These are phyloP conservation scores for Lachancea thermotolerans DNA, from an alignment of 805 yeast genomes.

Conservation along the genomic window DNA sequence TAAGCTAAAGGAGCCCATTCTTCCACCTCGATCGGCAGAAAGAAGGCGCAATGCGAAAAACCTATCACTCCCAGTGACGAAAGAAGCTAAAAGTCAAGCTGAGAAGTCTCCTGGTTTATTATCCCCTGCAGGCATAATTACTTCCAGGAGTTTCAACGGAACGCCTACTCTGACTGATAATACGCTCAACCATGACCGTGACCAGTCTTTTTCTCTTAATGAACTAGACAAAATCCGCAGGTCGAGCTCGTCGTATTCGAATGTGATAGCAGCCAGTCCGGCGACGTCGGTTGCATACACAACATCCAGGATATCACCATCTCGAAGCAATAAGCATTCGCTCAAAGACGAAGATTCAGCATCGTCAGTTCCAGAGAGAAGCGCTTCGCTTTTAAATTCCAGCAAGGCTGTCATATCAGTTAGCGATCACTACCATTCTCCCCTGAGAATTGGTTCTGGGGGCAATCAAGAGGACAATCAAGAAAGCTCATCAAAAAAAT, in stretches of 20 bases:
- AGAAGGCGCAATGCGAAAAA: slow-evolving; percentile 24
- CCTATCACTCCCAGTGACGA: slow-evolving; percentile 7
- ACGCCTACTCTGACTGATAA: background rate
- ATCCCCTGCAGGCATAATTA: slow-evolving; percentile 1
- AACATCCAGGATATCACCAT: slow-evolving; percentile 32
- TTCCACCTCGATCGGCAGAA: slow-evolving; percentile 38
- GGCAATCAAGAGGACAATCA: slow-evolving; percentile 4
- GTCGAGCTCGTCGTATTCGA: slow-evolving; percentile 6
- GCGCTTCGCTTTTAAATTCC: background rate
- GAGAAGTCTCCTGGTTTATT: background rate
- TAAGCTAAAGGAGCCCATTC: slow-evolving; percentile 11
- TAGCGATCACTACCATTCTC: slow-evolving; percentile 31
- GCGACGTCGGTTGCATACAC: slow-evolving; percentile 32
- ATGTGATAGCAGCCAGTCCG: slow-evolving; percentile 19
- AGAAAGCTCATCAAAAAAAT: background rate
- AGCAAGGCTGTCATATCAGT: slow-evolving; percentile 12
- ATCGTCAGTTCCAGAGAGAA: background rate
- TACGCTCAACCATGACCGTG: background rate
- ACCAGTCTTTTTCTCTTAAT: slow-evolving; percentile 2
- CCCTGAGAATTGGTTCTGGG: slow-evolving; percentile 17
- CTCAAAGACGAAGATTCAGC: slow-evolving; percentile 10
- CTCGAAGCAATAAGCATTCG: slow-evolving; percentile 1
- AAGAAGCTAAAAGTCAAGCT: background rate
- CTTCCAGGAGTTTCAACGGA: background rate
- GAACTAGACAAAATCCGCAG: slow-evolving; percentile 5